Evolutionary conservation across 1,139 yeast species (phyloP).

Genomic region (Debaryomyces fabryi): DNA sequence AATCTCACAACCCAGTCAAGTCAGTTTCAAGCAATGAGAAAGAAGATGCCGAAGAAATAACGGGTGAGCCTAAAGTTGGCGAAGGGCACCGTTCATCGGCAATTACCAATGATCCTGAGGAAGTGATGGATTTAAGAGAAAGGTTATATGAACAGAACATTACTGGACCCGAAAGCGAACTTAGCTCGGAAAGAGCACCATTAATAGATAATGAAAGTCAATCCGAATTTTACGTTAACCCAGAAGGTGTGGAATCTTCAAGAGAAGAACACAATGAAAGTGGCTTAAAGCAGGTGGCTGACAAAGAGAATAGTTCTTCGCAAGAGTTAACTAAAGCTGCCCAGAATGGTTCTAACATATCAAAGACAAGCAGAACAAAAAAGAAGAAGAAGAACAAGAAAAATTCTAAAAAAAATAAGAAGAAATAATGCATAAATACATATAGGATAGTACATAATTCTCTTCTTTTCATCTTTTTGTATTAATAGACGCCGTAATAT

Average conservation of each 20-base stretch:
- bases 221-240: not conserved
- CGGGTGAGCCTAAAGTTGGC: conserved; percentile 11
- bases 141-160: conserved; percentile 38
- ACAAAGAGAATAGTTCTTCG: not conserved
- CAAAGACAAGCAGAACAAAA: conserved; percentile 5
- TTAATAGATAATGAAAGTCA: conserved; percentile 7
- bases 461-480: not conserved
- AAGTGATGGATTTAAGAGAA: conserved; percentile 42
- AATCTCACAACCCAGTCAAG: conserved; percentile 18
- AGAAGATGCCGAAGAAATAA: conserved; percentile 16
- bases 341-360: not conserved
- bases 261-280: not conserved
- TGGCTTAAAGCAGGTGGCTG: not conserved
- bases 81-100: conserved; percentile 21
- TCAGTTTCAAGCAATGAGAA: conserved; percentile 12
- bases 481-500: not conserved
- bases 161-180: conserved; percentile 12
- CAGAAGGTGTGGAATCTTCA: not conserved
- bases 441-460: not conserved
- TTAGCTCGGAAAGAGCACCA: conserved; percentile 15
- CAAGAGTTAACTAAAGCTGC: not conserved
- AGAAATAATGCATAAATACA: conserved; percentile 1
- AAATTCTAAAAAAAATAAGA: conserved; percentile 7
- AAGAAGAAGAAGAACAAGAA: conserved; percentile 9
- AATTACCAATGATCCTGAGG: conserved; percentile 43